Base-by-base conservation (phyloP, 2,329 filamentous ascomycete species). In the Hypocreales sp. region DNA sequence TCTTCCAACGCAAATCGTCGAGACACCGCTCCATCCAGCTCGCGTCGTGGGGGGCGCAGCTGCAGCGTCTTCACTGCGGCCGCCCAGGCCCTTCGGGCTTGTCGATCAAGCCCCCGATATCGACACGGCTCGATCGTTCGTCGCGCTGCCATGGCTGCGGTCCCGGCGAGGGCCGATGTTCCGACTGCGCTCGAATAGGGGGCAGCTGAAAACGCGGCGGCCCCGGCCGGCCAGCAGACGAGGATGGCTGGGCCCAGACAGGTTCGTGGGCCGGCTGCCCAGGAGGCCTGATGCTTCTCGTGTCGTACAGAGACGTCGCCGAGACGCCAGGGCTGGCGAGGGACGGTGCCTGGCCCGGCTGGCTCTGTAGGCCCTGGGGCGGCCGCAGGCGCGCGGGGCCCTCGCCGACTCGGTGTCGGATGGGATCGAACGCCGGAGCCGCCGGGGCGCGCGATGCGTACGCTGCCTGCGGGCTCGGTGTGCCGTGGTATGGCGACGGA, bases 41-140 rank as follows among this genome's bases (percentile, higher is more conserved):
- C n/a, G n/a, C n/a, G n/a, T n/a, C n/a, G n/a, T n/a, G n/a, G n/a
- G n/a, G n/a, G n/a, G n/a, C n/a, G n/a, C n/a, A n/a, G n/a, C n/a
- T n/a, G n/a, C 3, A 12, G 5, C 14, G 14, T 9, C n/a, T 21
- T 17, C 39, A 50, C 34, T 41, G 38, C 16, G 39, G 33, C 26
- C 38, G 40, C 34, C 36, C 46, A 25, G 37, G 45, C 20, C 36
- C 56, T 38, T 62, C 62, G 15, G 64, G 60, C 47, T 60, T 67
- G 37, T 71, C 72, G 40, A 79, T 67, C 41, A 71, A 56, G 2
- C 69, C 70, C 8, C 61, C 66, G 34, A 76, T 75, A 39, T 72
- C 68, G 26, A 75, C 62, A 11, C 71, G 61, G 20, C 57, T 48
- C 12, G 57, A 50, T 16, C 66, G 58, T 30, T 69, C 66, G 31